Conservation (phyloP, 495 filamentous ascomycete genomes). For the Tuber magnatum region DNA sequence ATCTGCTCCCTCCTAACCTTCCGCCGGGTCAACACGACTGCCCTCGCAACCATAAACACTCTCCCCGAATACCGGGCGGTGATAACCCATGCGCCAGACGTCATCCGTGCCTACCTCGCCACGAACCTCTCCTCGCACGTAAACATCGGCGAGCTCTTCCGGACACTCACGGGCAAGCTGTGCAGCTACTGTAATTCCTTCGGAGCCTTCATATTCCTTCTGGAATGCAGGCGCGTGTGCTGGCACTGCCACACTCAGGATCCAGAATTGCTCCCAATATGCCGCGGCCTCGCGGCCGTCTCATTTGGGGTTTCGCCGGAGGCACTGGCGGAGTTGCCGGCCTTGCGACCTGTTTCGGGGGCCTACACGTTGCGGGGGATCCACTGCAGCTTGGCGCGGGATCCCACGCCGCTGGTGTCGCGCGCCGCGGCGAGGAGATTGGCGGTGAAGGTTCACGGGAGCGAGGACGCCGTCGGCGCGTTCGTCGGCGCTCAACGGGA, state of each 20-base stretch:
- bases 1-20: conserved; percentile 16
- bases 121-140: conserved; percentile 16
- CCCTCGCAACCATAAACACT: conserved; percentile 16
- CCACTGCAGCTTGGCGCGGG: conserved; percentile 14
- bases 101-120: conserved; percentile 22
- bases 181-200: conserved; percentile 27
- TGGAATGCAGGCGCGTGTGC: conserved; percentile 26
- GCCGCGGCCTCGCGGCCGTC: conserved; percentile 11
- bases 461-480: conserved; percentile 17
- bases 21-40: conserved; percentile 12
- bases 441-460: conserved; percentile 21
- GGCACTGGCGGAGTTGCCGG: conserved; percentile 14
- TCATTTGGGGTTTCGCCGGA: conserved; percentile 18
- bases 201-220: conserved; percentile 27
- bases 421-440: conserved; percentile 20
- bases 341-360: conserved; percentile 22
- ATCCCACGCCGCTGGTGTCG: conserved; percentile 17
- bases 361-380: conserved; percentile 25
- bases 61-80: conserved; percentile 24
- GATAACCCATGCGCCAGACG: conserved; percentile 21
- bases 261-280: conserved; percentile 27
- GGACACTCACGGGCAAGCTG: conserved; percentile 13
- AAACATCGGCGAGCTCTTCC: conserved; percentile 19
- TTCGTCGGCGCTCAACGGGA: conserved; percentile 19
- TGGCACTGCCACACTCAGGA: conserved; percentile 33